Base-by-base conservation (phyloP, 1,284 basidiomycete genomes). In the Mrakiaceae sp. region DNA sequence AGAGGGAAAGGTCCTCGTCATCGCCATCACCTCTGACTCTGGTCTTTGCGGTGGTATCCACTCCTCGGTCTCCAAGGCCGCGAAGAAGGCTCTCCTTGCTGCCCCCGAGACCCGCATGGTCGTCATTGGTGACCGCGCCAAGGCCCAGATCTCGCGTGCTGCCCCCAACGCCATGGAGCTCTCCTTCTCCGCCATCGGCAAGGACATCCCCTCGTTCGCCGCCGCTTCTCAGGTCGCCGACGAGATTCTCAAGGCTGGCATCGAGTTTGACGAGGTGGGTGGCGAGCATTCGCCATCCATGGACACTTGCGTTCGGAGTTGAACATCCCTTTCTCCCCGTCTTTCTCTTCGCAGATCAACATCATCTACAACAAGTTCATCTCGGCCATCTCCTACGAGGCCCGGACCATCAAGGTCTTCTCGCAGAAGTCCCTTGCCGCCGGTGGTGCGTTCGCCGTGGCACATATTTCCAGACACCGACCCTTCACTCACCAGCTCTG, bases 11-110 rank as follows among this genome's bases (percentile, higher is more conserved):
- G 87, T 88, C 74, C 87, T 97, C 70, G 90, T 94, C 81, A 78
- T 98, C 70, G 89, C 94, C 77, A 78, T 95, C 73, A 96, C 95
- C 59, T 98, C 94, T 66, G 95, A 98, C 85, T 95, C 96, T 81
- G 95, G 96, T 80, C 90, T 99, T 67, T 99, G 95, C 78, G 96
- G 96, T 80, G 96, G 96, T 85, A 97, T 99, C 75, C 95, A 98
- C 82, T 98, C 95, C 53, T 93, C 91, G 67, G 89, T 98, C 73
- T 84, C 89, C 71, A 97, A 97, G 80, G 83, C 84, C 62, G 88
- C 90, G 67, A 89, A 89, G 71, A 82, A 82, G 67, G 86, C 83
- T 59, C 67, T 82, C 68, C 71, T 73, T 60, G 79, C 84, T 59
- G 82, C 85, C 68, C 72, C 81, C 42, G 82, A 85, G 66, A 84